Evolutionary conservation across 78 protist genomes (phyloP), one percentile per base, ranked within the genome.

Genomic region (Dictyostelium intermedium): DNA sequence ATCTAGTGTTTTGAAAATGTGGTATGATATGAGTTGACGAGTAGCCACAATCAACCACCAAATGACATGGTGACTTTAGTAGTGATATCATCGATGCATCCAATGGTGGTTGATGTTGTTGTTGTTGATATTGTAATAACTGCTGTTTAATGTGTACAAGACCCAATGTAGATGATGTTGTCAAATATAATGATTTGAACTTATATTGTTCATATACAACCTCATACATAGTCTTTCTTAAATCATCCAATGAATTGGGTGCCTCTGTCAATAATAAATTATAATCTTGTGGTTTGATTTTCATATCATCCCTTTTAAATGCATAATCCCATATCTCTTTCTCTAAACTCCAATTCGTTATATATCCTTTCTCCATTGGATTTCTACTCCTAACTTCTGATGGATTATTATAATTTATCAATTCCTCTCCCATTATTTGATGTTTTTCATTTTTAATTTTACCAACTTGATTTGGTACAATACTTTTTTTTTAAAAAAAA

Each of bases 21-120:
- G 98, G 98, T 37, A 93, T 63, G 30, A 70, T 37, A 60, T 93
- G 93, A 37, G 96, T 86, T 4, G 77, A 77, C 1, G 97, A 96
- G 78, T 93, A 96, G 18, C 98, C 98, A 41, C 85, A 84, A 79
- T 97, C 98, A 8, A 97, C 93, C 1, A 97, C 97, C 20, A 95
- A 61, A 35, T 84, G 92, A 39, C 97, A 83, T 25, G 95, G 96
- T 39, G 96, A 76, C 23, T 76, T 34, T 8, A 39, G 39, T 27
- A 76, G 37, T 23, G 72, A 37, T 14, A 13, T 11, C 45, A 74
- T 35, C 23, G 74, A 20, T 27, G 78, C 11, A 91, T 47, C 41
- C 14, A 69, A 23, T 25, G 83, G 69, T 27, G 79, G 45, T 56
- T 37, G 66, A 25, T 14, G 69, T 77, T 32, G 84, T 47, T 79